Percentiles rank a stretch among this genome's conserved stretches.
These are phyloP conservation scores for Geotrichum ghanense DNA, from an alignment of 805 yeast genomes.

Conservation along the genomic window DNA sequence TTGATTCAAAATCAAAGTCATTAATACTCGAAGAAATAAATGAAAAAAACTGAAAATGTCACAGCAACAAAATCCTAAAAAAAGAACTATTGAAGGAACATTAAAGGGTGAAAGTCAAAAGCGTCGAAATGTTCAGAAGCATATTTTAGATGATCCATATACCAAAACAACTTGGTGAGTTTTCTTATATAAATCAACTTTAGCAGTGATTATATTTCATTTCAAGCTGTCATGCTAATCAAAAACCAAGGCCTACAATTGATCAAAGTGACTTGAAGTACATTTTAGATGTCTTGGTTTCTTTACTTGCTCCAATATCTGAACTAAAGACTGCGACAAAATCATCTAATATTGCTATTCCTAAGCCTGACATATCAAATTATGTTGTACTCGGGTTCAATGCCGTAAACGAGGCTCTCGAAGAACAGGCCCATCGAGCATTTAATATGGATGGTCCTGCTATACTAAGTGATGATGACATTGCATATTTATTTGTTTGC, in stretches of 20 bases:
- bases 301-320: neutral
- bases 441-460: neutral
- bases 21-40: no score
- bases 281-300: neutral
- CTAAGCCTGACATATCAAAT: conserved; percentile 5
- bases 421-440: conserved; percentile 5
- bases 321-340: conserved; percentile 4
- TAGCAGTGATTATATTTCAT: neutral
- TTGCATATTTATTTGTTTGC: conserved; percentile 14
- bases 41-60: no score
- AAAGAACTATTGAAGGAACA: neutral
- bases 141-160: conserved; percentile 20
- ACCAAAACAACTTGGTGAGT: conserved; percentile 14
- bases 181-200: neutral
- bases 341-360: conserved; percentile 3
- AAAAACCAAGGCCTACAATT: neutral
- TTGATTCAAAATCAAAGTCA: no score
- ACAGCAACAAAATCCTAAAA: no score
- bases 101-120: conserved; percentile 6
- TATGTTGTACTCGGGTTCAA: conserved; percentile 15
- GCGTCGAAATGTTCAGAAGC: conserved; percentile 15
- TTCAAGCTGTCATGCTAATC: no score
- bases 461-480: conserved; percentile 4
- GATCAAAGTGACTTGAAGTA: neutral
- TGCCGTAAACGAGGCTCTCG: conserved; percentile 12